Conservation (phyloP, 768 basidiomycete species). For the Naganishia vaughanmartiniae region DNA sequence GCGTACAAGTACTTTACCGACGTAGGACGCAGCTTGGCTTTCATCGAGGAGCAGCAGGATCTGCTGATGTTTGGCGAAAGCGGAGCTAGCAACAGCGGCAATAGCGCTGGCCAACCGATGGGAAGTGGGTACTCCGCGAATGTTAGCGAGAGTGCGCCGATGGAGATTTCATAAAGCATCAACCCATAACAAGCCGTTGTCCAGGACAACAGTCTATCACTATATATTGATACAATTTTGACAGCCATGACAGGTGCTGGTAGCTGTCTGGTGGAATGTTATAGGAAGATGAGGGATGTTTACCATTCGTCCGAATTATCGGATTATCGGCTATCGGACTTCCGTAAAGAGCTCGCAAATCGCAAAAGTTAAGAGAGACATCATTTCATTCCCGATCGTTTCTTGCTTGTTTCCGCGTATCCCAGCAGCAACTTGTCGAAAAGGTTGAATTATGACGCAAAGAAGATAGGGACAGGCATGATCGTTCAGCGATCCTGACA, state of each 20-base stretch:
- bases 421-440: background rate
- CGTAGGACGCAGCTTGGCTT: conserved; percentile 47
- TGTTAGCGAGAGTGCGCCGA: conserved; percentile 31
- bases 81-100: conserved; percentile 31
- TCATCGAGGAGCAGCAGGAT: conserved; percentile 50
- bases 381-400: conserved; percentile 14
- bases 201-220: background rate
- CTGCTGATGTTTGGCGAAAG: conserved; percentile 53
- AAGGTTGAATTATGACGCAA: conserved; percentile 3
- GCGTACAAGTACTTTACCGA: conserved; percentile 63
- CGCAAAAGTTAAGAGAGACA: background rate
- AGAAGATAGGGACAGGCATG: background rate
- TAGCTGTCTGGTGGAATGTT: too few relatives aligned
- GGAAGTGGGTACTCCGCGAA: conserved; percentile 16
- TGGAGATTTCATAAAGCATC: conserved; percentile 33
- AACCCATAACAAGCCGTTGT: background rate
- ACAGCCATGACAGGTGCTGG: background rate
- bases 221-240: background rate
- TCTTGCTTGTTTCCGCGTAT: background rate
- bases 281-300: too few relatives aligned
- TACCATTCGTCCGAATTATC: background rate
- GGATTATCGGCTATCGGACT: background rate
- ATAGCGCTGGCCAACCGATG: conserved; percentile 15
- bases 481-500: background rate
- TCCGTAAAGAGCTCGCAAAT: too few relatives aligned